A percentile compares a stretch with the other conserved stretches of the same genome.
These are phyloP conservation scores for Sporothrix luriei DNA, from an alignment of 2,329 filamentous ascomycete species.

Conservation along the genomic window DNA sequence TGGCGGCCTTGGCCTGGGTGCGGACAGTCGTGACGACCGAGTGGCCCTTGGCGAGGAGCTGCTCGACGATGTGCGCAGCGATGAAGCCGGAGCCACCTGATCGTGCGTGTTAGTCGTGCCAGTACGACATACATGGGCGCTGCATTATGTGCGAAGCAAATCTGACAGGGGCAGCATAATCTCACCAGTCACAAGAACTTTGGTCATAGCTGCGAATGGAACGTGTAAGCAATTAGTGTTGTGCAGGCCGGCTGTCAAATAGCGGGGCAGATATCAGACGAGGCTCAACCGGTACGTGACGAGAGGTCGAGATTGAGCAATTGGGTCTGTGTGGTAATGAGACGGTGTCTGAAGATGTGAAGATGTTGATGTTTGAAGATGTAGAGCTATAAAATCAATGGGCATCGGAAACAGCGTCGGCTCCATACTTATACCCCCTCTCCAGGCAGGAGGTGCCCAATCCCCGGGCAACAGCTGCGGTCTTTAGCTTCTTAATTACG, in stretches of 20 bases:
- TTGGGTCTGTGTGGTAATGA: too few relatives aligned
- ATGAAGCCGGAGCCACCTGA: constrained; percentile 57
- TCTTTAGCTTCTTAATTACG: constrained; percentile 26
- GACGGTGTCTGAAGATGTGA: background rate
- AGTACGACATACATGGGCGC: background rate
- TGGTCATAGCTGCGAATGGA: constrained; percentile 46
- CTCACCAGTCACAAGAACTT: constrained; percentile 52
- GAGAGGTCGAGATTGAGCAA: background rate
- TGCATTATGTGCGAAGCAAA: background rate
- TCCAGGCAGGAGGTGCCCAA: background rate
- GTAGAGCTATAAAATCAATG: background rate
- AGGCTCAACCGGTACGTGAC: background rate
- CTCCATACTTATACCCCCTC: constrained; percentile 13
- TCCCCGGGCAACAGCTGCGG: constrained; percentile 6
- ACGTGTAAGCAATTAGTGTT: constrained; percentile 19
- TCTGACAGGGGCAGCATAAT: background rate
- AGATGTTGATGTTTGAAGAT: background rate
- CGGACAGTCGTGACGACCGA: constrained; percentile 60
- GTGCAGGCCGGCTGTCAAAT: background rate
- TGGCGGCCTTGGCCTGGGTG: constrained; percentile 55
- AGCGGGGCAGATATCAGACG: background rate
- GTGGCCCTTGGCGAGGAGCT: constrained; percentile 55
- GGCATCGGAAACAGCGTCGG: background rate
- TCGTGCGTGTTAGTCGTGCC: constrained; percentile 23
- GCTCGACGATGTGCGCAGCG: constrained; percentile 57